Percentiles rank a stretch among this genome's conserved stretches.
Conservation (phyloP, 176 grass and related monocot species). For the Carex myosuroides region DNA sequence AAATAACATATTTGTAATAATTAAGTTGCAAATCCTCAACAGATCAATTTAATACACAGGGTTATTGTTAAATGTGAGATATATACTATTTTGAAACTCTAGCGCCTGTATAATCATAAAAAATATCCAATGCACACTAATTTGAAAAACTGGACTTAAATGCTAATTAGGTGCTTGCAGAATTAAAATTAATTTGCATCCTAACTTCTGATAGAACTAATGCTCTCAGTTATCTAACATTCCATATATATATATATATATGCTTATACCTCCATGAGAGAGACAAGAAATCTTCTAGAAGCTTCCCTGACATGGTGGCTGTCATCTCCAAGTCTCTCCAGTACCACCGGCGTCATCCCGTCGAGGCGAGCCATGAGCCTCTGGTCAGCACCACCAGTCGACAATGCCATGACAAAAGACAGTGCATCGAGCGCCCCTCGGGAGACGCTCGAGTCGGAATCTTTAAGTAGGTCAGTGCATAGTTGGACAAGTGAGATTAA, state of each 20-base stretch:
- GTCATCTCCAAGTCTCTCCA: conserved; percentile 42
- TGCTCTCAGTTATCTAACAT: neutral
- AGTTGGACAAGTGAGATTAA: conserved; percentile 28
- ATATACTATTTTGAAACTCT: neutral
- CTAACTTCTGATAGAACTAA: neutral
- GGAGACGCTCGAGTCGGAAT: conserved; percentile 14
- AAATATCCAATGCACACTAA: neutral
- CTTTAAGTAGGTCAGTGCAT: conserved; percentile 32
- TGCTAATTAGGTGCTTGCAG: neutral
- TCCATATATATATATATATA: neutral
- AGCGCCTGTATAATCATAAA: neutral
- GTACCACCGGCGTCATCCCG: conserved; percentile 37
- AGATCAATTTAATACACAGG: neutral
- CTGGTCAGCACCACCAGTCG: conserved; percentile 11
- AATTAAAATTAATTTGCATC: neutral
- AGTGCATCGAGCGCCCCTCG: conserved; percentile 38
- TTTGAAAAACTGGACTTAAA: neutral
- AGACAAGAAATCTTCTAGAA: conserved; percentile 52
- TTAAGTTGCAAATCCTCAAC: neutral
- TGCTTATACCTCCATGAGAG: conserved; percentile 60
- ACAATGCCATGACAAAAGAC: conserved; percentile 9
- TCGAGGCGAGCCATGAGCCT: conserved; percentile 34
- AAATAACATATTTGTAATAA: neutral
- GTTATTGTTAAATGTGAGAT: neutral
- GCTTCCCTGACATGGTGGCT: conserved; percentile 53